Evolutionary conservation across 2,329 filamentous ascomycete genomes (phyloP), one percentile per base, ranked within the genome.

Genomic region (Berkeleyomyces basicola): DNA sequence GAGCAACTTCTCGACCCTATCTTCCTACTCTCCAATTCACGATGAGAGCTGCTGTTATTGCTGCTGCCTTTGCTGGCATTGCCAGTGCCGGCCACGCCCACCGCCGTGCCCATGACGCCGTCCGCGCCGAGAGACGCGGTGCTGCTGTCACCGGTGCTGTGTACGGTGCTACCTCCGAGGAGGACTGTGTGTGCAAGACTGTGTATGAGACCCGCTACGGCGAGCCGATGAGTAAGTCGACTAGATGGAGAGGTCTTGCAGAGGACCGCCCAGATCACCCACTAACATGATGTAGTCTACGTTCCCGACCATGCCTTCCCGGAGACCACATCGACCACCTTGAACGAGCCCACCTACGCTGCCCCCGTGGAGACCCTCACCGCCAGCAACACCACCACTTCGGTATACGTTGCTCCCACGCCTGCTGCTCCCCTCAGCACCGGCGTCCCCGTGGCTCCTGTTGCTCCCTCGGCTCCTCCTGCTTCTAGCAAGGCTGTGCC

Each of bases 11-110:
- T 62, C 49, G 11, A 31, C 2, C 2, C n/a, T 4, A 37, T 43
- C 23, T 63, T 44, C 33, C 23, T 31, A 33, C 49, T 2, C 14
- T 58, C 39, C 4, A 9, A n/a, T 49, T 72, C 77, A 86, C 71
- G 49, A 93, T 93, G 88, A 93, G 88, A 86, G 83, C 79, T 71
- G 74, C 88, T 68, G 81, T 85, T 73, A 82, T 84, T 73, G 79
- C 76, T 74, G 85, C 78, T 73, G 82, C 77, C 71, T 74, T 80
- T 72, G 80, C 77, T 68, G 78, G 75, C 69, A 76, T 78, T 72
- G 84, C 76, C 73, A 78, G 71, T 69, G 82, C 81, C 67, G 74
- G 71, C 67, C 31, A 42, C 11, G 58, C 61, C 44, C 47, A 43
- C 47, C 64, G 64, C 55, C 66, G 62, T 53, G 64, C 58, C 39